phyloP scores from a whole-genome alignment of 495 filamentous ascomycete species.

The Lentithecium fluviatile region DNA sequence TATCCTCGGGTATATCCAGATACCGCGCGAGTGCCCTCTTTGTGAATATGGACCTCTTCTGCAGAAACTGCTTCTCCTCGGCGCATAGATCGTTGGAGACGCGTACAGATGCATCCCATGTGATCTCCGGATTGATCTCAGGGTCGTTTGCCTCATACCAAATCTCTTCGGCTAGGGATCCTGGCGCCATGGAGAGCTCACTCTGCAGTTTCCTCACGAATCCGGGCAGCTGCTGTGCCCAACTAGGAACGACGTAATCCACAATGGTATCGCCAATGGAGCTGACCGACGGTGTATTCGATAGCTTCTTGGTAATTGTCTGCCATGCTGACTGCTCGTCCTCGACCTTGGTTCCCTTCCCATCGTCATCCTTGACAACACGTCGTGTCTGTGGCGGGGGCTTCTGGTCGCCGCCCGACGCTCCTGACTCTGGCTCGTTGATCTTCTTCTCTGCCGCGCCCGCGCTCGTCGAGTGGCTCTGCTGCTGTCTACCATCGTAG shows the following conservation, averaged over 20 bases:
- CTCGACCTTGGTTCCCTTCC: slow-evolving; percentile 4
- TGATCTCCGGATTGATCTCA: slow-evolving; percentile 79
- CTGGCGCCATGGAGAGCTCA: slow-evolving; percentile 81
- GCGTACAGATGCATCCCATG: slow-evolving; percentile 73
- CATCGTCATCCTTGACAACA: slow-evolving; percentile 12
- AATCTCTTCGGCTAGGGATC: slow-evolving; percentile 85
- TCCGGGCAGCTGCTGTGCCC: slow-evolving; percentile 72
- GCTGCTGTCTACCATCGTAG: not conserved
- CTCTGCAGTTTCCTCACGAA: slow-evolving; percentile 80
- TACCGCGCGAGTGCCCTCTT: slow-evolving; percentile 75
- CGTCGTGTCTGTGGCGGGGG: slow-evolving; percentile 32
- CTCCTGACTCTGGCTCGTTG: slow-evolving; percentile 1
- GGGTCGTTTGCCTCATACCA: slow-evolving; percentile 89
- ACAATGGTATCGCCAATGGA: slow-evolving; percentile 63
- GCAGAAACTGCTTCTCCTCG: slow-evolving; percentile 73
- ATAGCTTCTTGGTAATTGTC: slow-evolving; percentile 11
- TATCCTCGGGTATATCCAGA: slow-evolving; percentile 68
- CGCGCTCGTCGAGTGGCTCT: not conserved
- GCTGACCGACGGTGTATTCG: slow-evolving; percentile 25
- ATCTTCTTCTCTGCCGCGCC: slow-evolving; percentile 17
- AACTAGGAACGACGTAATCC: slow-evolving; percentile 73
- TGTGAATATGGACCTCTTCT: slow-evolving; percentile 61
- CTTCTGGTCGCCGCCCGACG: slow-evolving; percentile 16
- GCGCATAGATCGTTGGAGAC: slow-evolving; percentile 78
- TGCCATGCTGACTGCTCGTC: slow-evolving; percentile 9